Evolutionary conservation across 768 basidiomycete species (phyloP), one percentile per base, ranked within the genome.

Genomic region (Lactarius sp.): DNA sequence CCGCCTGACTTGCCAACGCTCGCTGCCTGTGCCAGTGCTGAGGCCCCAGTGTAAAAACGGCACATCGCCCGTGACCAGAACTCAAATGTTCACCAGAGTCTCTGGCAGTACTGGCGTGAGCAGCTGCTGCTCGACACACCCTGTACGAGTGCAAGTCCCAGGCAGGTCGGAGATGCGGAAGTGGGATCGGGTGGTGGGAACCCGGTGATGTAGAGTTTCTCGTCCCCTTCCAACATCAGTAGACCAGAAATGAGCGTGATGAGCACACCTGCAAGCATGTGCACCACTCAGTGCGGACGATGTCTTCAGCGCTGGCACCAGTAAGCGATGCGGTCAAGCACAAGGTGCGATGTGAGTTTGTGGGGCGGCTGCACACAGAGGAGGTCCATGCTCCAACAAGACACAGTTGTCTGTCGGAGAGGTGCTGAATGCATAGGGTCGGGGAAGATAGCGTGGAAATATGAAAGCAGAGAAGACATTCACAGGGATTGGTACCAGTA

Each of bases 101-200:
- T 70, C 57, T 65, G 37, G 46, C n/a, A n/a, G n/a, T n/a, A n/a
- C n/a, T n/a, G n/a, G n/a, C n/a, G n/a, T n/a, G n/a, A n/a, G n/a
- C n/a, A 56, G 52, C 41, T 56, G 22, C 52, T 51, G 42, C 50
- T 20, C 44, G 44, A 56, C 69, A 62, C 14, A 64, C 74, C 18
- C 76, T 94, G 86, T 14, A 98, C 78, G 55, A 97, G 77, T 0
- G 81, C 96, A n/a, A 95, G 77, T 1, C 94, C 95, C 33, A 85
- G 74, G 65, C 91, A 92, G 9, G 69, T 79, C 0, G 90, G 90
- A 0, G 78, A 73, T 0, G 76, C 69, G 0, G 92, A n/a, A n/a
- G n/a, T n/a, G n/a, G n/a, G 87, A 1, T 81, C 74, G 0, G 92
- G 92, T 0, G 78, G 75, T 0, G 77, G 64, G 0, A 77, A 73